Evolutionary conservation across 148 eudicot genomes (phyloP).

Genomic region (Heliamphora exappendiculata): DNA sequence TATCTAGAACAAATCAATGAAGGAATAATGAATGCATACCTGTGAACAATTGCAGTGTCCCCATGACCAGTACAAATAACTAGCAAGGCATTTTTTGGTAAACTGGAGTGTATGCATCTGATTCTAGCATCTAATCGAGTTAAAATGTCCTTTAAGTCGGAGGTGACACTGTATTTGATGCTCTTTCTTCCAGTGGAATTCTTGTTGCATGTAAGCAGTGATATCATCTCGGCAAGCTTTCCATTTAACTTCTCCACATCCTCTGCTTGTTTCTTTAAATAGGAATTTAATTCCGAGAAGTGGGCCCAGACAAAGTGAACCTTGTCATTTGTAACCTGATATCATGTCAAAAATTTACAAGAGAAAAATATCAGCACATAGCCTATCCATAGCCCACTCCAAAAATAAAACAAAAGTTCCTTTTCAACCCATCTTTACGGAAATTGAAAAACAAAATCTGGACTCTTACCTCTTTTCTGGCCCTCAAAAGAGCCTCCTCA

Average conservation of each 20-base stretch:
- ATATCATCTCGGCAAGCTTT: slow-evolving; percentile 70
- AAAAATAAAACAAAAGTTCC: not conserved
- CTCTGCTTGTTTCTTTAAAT: slow-evolving; percentile 67
- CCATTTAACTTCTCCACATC: slow-evolving; percentile 49
- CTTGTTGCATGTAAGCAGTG: slow-evolving; percentile 62
- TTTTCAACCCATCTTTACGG: not conserved
- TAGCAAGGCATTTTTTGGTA: slow-evolving; percentile 73
- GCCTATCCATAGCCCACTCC: not conserved
- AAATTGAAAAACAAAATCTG: not conserved
- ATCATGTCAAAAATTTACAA: not conserved
- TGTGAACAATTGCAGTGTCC: slow-evolving; percentile 71
- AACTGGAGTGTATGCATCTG: slow-evolving; percentile 45
- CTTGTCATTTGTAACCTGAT: slow-evolving; percentile 63
- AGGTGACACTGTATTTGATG: slow-evolving; percentile 29
- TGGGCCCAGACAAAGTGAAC: slow-evolving; percentile 87
- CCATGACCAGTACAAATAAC: slow-evolving; percentile 91
- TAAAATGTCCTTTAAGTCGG: slow-evolving; percentile 63
- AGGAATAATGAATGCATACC: slow-evolving; percentile 32
- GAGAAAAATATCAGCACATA: not conserved
- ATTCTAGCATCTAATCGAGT: slow-evolving; percentile 54
- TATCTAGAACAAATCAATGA: not conserved
- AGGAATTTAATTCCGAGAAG: slow-evolving; percentile 64
- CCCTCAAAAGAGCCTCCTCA: slow-evolving; percentile 74
- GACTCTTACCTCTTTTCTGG: slow-evolving; percentile 66
- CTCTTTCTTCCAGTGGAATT: slow-evolving; percentile 39